Evolutionary conservation across 2,329 filamentous ascomycete species (phyloP).

Genomic region (Trichoderma sp.): DNA sequence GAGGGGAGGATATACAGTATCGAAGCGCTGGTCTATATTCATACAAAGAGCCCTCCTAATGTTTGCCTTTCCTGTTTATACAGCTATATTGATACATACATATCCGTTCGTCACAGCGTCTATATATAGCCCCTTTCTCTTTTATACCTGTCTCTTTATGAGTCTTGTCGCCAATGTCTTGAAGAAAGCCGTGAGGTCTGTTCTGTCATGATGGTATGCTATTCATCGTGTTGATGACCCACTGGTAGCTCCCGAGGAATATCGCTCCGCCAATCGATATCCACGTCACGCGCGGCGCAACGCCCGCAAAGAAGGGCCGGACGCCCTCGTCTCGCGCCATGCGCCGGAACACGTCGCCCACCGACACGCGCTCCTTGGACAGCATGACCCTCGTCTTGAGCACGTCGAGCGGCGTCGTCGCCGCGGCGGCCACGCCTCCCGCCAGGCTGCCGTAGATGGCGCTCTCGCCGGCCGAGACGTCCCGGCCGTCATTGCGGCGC

Average conservation of each 20-base stretch:
- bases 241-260: conserved; percentile 92
- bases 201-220: conserved; percentile 14
- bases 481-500: conserved; percentile 37
- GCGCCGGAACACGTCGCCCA: conserved; percentile 59
- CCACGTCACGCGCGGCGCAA: conserved; percentile 85
- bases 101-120: not conserved
- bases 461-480: conserved; percentile 73
- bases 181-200: conserved; percentile 7
- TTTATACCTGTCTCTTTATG: not conserved
- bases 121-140: not conserved
- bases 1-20: not conserved
- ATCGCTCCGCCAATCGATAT: conserved; percentile 93
- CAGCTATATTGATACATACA: conserved; percentile 9
- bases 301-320: conserved; percentile 71
- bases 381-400: conserved; percentile 98
- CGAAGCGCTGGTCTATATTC: conserved; percentile 17
- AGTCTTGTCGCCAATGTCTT: not conserved
- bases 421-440: conserved; percentile 79
- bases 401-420: conserved; percentile 93
- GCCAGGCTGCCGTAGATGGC: conserved; percentile 81
- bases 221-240: conserved; percentile 72
- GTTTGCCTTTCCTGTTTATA: conserved; percentile 21
- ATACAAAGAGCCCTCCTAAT: conserved; percentile 21
- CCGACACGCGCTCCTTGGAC: conserved; percentile 65
- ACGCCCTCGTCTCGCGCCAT: conserved; percentile 67